Evolutionary conservation across 1,284 basidiomycete species (phyloP).

Genomic region (Marasmius tenuissimus): DNA sequence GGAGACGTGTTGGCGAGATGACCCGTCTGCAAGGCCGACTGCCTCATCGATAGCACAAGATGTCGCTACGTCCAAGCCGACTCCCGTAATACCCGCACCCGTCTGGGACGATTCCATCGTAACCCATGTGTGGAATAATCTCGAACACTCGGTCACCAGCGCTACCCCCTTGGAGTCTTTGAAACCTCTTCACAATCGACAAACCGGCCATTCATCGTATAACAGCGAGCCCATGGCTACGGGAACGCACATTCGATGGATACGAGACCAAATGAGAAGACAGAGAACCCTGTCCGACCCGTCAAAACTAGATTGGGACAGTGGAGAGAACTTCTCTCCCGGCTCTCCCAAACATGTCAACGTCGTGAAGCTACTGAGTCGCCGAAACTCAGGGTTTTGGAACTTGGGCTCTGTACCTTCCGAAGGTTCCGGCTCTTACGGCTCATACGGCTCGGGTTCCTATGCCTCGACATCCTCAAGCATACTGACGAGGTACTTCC

Average conservation of each 20-base stretch:
- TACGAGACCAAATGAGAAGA: constrained; percentile 54
- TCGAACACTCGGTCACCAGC: no score
- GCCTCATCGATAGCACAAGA: background rate
- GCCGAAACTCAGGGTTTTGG: background rate
- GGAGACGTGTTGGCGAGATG: background rate
- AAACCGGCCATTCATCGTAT: no score
- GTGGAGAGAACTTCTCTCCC: background rate
- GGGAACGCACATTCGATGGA: constrained; percentile 81
- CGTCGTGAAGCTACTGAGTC: constrained; percentile 17
- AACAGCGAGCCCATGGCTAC: constrained; percentile 18
- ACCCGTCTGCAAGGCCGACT: background rate
- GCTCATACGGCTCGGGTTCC: constrained; percentile 52
- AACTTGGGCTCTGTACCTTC: constrained; percentile 18
- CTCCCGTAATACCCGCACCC: no score
- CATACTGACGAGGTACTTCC: constrained; percentile 74
- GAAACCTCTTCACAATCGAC: no score
- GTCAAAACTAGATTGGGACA: constrained; percentile 21
- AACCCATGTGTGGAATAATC: no score
- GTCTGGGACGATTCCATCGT: no score
- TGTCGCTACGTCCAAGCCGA: no score
- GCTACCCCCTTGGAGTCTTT: no score
- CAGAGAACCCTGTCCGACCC: constrained; percentile 7
- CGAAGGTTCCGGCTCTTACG: constrained; percentile 36
- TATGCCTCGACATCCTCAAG: constrained; percentile 73
- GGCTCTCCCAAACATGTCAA: constrained; percentile 25